Base-by-base conservation (phyloP, 176 grass and related monocot species). In the Hyparrhenia diplandra region DNA sequence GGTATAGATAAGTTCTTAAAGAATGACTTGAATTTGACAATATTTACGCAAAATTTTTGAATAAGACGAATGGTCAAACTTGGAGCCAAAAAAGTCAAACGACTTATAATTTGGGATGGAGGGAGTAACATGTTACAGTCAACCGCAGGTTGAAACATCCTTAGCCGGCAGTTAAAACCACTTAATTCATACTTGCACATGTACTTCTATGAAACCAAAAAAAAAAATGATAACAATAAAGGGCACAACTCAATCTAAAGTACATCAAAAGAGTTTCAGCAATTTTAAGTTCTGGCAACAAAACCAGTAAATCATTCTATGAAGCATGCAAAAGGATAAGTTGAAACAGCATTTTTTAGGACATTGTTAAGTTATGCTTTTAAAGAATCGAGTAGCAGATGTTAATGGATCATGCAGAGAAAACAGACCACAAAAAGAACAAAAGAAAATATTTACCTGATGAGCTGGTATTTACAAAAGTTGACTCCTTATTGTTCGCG, bases 401-500 rank as follows among this genome's bases (percentile, higher is more conserved):
- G 4, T 12, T 13, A 32, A 30, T 42, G 10, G 13, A 63, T 77
- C 40, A 35, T 71, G 73, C 24, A 71, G 31, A 74, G n/a, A 79
- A 27, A n/a, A 59, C 39, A 87, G 60, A 45, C 34, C 21, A n/a
- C 14, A 0, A 54, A 82, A 83, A 55, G 5, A 59, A 64, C 13
- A 31, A 41, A 24, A 43, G 8, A 69, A 89, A 30, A 57, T 13
- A 32, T 27, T 85, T 93, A 90, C 91, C 91, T 90, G 82, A 88
- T 77, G 62, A 89, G 73, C 82, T 82, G 69, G 71, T 91, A 91
- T 94, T 82, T 94, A 91, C 89, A 94, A 75, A 93, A 67, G 72
- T 59, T 69, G 51, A 71, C 84, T 87, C 87, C 74, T 82, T 80
- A 83, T 88, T 79, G 85, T 58, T 87, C 83, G 31, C 43, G 58